Conservation (phyloP, 306 rosid genomes). For the Cicer pinnatifidum region DNA sequence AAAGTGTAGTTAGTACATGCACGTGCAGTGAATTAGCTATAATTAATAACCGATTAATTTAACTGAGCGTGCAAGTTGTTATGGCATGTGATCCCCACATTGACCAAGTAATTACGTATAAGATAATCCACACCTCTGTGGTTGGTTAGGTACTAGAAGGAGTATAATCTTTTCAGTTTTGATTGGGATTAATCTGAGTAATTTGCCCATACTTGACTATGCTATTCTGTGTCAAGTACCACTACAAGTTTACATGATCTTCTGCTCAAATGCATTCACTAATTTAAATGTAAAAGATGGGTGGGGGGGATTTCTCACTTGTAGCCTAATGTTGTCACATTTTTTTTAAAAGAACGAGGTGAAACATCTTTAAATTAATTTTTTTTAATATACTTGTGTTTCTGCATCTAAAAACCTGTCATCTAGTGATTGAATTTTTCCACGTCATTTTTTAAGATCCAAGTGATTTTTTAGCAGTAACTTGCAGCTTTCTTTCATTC, state of each 20-base stretch:
- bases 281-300: background rate
- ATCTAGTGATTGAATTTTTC: slow-evolving; percentile 1
- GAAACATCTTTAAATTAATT: background rate
- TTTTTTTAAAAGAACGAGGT: no score
- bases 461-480: slow-evolving; percentile 48
- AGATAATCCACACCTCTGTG: slow-evolving; percentile 23
- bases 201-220: slow-evolving; percentile 52
- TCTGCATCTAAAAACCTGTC: slow-evolving; percentile 24
- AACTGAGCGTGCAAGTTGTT: slow-evolving; percentile 15
- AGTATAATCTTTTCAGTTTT: slow-evolving; percentile 40
- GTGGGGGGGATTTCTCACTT: no score
- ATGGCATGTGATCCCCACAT: slow-evolving; percentile 58
- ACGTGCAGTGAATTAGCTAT: slow-evolving; percentile 38
- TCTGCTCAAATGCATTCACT: slow-evolving; percentile 19
- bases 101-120: slow-evolving; percentile 36
- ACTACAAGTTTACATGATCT: background rate
- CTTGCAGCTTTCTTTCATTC: slow-evolving; percentile 45
- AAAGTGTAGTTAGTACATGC: slow-evolving; percentile 38
- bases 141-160: slow-evolving; percentile 27
- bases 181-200: slow-evolving; percentile 37
- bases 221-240: slow-evolving; percentile 27
- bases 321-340: no score
- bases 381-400: background rate
- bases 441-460: slow-evolving; percentile 45
- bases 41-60: slow-evolving; percentile 37